Conservation (phyloP, 1,284 basidiomycete genomes). For the Puccinia triticina region DNA sequence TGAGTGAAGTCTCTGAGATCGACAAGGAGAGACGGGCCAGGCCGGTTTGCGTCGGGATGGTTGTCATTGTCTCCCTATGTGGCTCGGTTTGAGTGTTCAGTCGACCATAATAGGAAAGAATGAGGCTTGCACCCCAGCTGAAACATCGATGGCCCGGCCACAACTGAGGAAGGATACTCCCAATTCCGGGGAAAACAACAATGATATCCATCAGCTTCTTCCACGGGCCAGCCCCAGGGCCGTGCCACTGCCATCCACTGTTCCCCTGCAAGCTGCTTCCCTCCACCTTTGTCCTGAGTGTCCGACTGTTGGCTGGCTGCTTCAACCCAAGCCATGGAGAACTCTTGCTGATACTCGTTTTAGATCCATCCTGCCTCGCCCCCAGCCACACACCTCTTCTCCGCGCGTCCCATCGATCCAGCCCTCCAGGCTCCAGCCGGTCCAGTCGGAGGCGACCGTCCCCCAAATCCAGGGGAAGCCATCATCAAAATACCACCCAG, state of each 20-base stretch:
- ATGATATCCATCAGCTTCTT: background rate
- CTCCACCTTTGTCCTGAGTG: background rate
- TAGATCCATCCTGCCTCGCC: background rate
- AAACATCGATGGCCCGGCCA: background rate
- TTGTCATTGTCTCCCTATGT: no score
- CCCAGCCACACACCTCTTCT: conserved; percentile 2
- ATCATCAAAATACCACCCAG: no score
- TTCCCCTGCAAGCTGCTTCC: background rate
- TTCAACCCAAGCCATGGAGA: background rate
- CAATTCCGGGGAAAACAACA: conserved; percentile 1
- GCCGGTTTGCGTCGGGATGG: no score
- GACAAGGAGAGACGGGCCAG: no score
- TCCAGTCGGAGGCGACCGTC: background rate
- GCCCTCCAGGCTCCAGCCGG: no score
- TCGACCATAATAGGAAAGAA: conserved; percentile 1
- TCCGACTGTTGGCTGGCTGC: background rate
- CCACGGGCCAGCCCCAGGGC: background rate
- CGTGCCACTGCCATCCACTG: background rate
- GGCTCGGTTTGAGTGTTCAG: background rate
- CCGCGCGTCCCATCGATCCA: conserved; percentile 2
- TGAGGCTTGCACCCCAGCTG: conserved; percentile 1
- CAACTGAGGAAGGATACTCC: background rate
- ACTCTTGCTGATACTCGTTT: conserved; percentile 26
- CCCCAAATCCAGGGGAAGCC: conserved; percentile 9
- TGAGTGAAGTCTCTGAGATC: no score